Percentiles rank a stretch among this genome's conserved stretches.
Evolutionary conservation across 257 asterid species (phyloP).

Genomic region (Nicotiana undulata): DNA sequence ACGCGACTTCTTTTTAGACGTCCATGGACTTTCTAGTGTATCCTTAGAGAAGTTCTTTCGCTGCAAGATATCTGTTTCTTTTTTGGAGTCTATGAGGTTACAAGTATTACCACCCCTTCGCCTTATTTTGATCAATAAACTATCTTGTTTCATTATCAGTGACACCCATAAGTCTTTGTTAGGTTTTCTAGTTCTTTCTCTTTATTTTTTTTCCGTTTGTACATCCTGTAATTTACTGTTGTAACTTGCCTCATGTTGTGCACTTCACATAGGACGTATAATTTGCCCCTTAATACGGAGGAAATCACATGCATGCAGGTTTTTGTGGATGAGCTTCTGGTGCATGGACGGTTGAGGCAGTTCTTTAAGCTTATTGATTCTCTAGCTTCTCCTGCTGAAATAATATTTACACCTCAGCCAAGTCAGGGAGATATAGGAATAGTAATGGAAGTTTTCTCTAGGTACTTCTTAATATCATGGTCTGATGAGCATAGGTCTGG

Average conservation of each 20-base stretch:
- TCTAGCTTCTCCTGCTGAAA: constrained; percentile 29
- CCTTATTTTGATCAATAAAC: not conserved
- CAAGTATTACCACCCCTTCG: not conserved
- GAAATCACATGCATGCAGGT: constrained; percentile 37
- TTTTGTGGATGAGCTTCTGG: constrained; percentile 65
- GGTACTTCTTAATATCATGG: constrained; percentile 58
- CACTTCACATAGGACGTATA: not conserved
- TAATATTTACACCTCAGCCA: constrained; percentile 22
- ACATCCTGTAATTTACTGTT: not conserved
- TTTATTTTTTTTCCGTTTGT: not conserved
- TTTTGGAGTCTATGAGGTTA: not conserved
- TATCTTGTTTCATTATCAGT: not conserved
- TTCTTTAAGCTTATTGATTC: constrained; percentile 37
- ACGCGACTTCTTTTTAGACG: not conserved
- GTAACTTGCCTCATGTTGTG: not conserved
- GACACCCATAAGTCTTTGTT: not conserved
- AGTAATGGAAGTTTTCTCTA: constrained; percentile 47
- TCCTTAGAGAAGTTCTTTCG: not conserved
- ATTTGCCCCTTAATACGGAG: constrained; percentile 12
- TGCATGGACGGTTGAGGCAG: constrained; percentile 38
- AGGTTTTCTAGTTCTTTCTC: not conserved
- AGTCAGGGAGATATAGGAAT: constrained; percentile 37
- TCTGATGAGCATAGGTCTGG: constrained; percentile 39
- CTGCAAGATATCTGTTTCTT: not conserved
- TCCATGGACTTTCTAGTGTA: not conserved